These are phyloP conservation scores for Kurtzmaniella fragi DNA, from an alignment of 805 yeast genomes.

Conservation along the genomic window DNA sequence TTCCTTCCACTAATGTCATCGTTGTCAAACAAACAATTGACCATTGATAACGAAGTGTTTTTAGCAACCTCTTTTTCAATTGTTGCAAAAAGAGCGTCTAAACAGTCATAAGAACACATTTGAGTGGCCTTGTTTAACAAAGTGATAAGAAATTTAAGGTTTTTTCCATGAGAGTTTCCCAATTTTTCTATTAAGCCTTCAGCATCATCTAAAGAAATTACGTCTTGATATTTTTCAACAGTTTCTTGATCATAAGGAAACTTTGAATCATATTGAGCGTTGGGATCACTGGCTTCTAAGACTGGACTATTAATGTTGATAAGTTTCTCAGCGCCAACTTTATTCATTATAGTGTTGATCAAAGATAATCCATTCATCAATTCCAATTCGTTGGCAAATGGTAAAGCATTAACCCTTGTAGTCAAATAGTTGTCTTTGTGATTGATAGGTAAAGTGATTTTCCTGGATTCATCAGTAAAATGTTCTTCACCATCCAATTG, in stretches of 20 bases:
- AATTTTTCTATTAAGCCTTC: constrained; percentile 40
- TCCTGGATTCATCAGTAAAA: neutral
- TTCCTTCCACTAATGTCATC: constrained; percentile 78
- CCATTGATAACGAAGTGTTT: constrained; percentile 6
- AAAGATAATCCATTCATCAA: constrained; percentile 47
- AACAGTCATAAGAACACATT: constrained; percentile 49
- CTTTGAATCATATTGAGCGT: constrained; percentile 15
- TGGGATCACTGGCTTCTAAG: constrained; percentile 6
- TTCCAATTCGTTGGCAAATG: constrained; percentile 71
- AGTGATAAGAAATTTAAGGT: constrained; percentile 52
- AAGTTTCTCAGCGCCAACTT: constrained; percentile 38
- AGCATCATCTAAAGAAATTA: constrained; percentile 38
- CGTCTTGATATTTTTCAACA: constrained; percentile 15
- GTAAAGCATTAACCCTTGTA: constrained; percentile 66
- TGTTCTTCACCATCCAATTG: constrained; percentile 9
- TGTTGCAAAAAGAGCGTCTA: constrained; percentile 50
- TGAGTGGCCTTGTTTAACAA: constrained; percentile 63
- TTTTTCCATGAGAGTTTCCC: constrained; percentile 36
- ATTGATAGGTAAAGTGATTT: constrained; percentile 21
- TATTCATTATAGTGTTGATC: constrained; percentile 49
- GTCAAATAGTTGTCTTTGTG: constrained; percentile 42
- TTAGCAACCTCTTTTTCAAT: constrained; percentile 23
- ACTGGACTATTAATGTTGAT: neutral
- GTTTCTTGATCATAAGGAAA: constrained; percentile 21
- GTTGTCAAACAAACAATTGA: constrained; percentile 40